Evolutionary conservation across 1,284 basidiomycete species (phyloP).

Genomic region (Ustilago lituana): DNA sequence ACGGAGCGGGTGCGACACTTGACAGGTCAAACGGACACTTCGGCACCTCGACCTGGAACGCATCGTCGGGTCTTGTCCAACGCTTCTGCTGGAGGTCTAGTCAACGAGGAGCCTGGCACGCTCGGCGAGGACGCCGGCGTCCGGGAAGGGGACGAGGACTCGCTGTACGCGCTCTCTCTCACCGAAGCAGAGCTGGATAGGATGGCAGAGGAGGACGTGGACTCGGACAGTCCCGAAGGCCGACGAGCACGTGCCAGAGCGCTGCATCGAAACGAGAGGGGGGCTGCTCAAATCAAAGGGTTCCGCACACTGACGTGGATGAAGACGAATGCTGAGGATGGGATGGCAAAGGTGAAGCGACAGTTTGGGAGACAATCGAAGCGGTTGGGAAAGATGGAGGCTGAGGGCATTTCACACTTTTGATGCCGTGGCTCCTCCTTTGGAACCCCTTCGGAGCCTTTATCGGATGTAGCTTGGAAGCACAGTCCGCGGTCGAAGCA

Average conservation of each 20-base stretch:
- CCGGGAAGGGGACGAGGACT: constrained; percentile 16
- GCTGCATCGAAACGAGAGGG: constrained; percentile 54
- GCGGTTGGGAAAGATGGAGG: constrained; percentile 58
- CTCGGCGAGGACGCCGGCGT: constrained; percentile 33
- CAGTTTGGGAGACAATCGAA: constrained; percentile 50
- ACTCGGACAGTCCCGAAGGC: constrained; percentile 41
- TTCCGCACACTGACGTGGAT: constrained; percentile 58
- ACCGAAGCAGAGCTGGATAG: constrained; percentile 37
- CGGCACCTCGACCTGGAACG: constrained; percentile 1
- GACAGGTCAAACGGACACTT: too few relatives aligned
- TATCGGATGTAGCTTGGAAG: too few relatives aligned
- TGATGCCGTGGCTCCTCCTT: too few relatives aligned
- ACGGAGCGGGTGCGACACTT: constrained; percentile 8
- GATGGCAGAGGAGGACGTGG: constrained; percentile 27
- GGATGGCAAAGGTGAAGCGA: constrained; percentile 34
- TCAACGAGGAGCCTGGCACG: constrained; percentile 13
- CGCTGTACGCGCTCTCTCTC: constrained; percentile 36
- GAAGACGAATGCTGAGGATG: constrained; percentile 58
- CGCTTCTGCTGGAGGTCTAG: constrained; percentile 4
- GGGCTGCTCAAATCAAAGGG: constrained; percentile 59
- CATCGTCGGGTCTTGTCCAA: constrained; percentile 20
- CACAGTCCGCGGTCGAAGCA: too few relatives aligned
- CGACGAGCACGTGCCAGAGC: constrained; percentile 36
- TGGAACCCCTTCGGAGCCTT: too few relatives aligned
- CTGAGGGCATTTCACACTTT: constrained; percentile 60